These are phyloP conservation scores for Fraxinus cuspidata DNA, from an alignment of 257 asterid species.

Conservation along the genomic window DNA sequence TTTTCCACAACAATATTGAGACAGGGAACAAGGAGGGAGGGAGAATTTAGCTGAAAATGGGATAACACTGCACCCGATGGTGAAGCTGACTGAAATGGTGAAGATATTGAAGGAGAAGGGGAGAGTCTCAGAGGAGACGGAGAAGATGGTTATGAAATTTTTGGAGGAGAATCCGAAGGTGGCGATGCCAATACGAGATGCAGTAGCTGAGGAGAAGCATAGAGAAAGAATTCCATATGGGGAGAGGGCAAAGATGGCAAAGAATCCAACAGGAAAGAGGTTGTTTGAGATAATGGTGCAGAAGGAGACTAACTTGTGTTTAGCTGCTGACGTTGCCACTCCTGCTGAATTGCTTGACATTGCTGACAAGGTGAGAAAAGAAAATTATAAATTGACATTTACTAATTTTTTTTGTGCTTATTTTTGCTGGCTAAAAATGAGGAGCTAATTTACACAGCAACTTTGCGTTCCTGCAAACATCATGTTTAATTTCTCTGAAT, in stretches of 20 bases:
- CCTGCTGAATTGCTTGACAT: constrained; percentile 88
- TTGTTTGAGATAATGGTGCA: constrained; percentile 85
- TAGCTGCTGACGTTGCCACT: constrained; percentile 96
- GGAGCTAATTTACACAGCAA: constrained; percentile 12
- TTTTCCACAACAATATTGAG: constrained; percentile 23
- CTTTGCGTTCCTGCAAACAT: constrained; percentile 10
- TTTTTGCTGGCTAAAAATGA: constrained; percentile 5
- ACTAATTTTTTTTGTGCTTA: neutral
- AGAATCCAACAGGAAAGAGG: constrained; percentile 88
- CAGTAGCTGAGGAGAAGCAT: constrained; percentile 36
- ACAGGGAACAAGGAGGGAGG: constrained; percentile 97
- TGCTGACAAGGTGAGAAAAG: constrained; percentile 73
- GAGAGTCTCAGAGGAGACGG: constrained; percentile 84
- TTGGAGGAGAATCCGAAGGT: constrained; percentile 82
- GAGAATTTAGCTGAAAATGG: constrained; percentile 91
- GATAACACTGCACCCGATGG: constrained; percentile 83
- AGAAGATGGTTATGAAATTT: constrained; percentile 74
- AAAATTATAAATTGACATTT: neutral
- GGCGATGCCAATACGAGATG: constrained; percentile 47
- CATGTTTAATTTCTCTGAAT: constrained; percentile 24
- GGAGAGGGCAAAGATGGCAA: constrained; percentile 78
- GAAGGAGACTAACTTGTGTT: constrained; percentile 84
- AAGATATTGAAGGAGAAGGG: constrained; percentile 88
- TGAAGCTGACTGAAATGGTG: constrained; percentile 84
- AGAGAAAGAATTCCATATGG: constrained; percentile 58